Evolutionary conservation across 176 grass and related monocot species (phyloP), one percentile per base, ranked within the genome.

Genomic region (Tuctoria greenei): DNA sequence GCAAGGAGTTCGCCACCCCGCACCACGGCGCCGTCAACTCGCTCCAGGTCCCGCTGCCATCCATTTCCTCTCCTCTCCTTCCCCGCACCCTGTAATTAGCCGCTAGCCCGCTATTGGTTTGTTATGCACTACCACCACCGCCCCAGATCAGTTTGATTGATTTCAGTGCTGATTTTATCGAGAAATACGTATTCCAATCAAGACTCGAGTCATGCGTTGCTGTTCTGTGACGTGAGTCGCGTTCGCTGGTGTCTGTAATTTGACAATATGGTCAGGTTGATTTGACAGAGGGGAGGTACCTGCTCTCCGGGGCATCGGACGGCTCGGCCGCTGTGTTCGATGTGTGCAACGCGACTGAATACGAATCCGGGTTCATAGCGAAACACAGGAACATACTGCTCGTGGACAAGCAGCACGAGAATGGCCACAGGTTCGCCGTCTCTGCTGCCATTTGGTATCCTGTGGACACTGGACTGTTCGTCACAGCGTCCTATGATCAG

Each of bases 11-110:
- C 76, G 52, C 80, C 38, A 86, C 81, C 67, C 86, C 86, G 27
- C 91, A 98, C 82, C 82, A 86, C 67, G 91, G 91, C 76, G 86
- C 88, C 84, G 80, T 98, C 75, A 98, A 98, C 73, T 90, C 89
- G 28, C 89, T 98, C 46, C 91, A 97, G 88, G 93, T 93, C 75
- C 61, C 39, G 36, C 51, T 54, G 3, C 20, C 51, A 21, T 56
- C 52, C 52, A 4, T 56, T 67, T 63, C 62, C 26, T 26, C 42
- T 56, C 1, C 12, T 16, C 42, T 57, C 7, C 12, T 16, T 8
- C 52, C 44, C 15, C 10, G 36, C 71, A 56, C 58, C 7, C 12
- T 57, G 14, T 12, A 61, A 17, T 31, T 37, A 41, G 1, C 34
- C n/a, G 14, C 31, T 31, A 3, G 31, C 31, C 31, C 31, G 31